Conservation (phyloP, 1,139 yeast species). For the Debaryomycetaceae sp. region DNA sequence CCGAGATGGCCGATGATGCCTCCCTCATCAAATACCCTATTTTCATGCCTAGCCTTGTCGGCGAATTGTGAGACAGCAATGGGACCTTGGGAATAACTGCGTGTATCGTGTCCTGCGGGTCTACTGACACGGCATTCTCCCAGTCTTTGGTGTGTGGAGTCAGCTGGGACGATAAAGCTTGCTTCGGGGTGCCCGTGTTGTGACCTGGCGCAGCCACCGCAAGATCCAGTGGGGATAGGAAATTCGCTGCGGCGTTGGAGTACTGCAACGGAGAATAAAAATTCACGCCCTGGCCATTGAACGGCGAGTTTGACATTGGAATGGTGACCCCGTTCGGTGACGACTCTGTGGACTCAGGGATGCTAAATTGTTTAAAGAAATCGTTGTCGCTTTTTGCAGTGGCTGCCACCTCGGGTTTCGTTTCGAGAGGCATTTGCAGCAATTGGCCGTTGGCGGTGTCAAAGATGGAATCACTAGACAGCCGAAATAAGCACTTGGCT, state of each 20-base stretch:
- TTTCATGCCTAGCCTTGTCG: slow-evolving; percentile 65
- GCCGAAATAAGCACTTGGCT: slow-evolving; percentile 54
- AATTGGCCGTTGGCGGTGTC: neutral
- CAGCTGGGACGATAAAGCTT: too few relatives aligned
- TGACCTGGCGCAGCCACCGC: slow-evolving; percentile 4
- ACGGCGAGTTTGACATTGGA: slow-evolving; percentile 34
- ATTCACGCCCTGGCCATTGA: slow-evolving; percentile 20
- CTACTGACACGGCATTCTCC: slow-evolving; percentile 18
- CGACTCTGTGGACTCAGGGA: slow-evolving; percentile 10
- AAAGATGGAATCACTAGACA: too few relatives aligned
- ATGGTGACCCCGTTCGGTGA: slow-evolving; percentile 21
- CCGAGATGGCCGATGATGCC: slow-evolving; percentile 3
- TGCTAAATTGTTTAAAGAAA: slow-evolving; percentile 10
- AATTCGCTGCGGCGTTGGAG: slow-evolving; percentile 30
- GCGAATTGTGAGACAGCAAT: slow-evolving; percentile 64
- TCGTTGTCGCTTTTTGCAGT: slow-evolving; percentile 7
- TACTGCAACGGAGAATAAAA: slow-evolving; percentile 41
- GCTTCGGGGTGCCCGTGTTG: slow-evolving; percentile 8
- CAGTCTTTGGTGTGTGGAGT: too few relatives aligned
- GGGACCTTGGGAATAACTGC: slow-evolving; percentile 62
- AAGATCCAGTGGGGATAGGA: slow-evolving; percentile 32
- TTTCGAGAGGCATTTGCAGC: slow-evolving; percentile 1
- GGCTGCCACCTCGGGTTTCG: slow-evolving; percentile 4
- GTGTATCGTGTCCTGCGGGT: slow-evolving; percentile 52
- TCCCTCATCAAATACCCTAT: slow-evolving; percentile 64